Conservation (phyloP, 345 rosid species). For the Hirschfeldia incana region DNA sequence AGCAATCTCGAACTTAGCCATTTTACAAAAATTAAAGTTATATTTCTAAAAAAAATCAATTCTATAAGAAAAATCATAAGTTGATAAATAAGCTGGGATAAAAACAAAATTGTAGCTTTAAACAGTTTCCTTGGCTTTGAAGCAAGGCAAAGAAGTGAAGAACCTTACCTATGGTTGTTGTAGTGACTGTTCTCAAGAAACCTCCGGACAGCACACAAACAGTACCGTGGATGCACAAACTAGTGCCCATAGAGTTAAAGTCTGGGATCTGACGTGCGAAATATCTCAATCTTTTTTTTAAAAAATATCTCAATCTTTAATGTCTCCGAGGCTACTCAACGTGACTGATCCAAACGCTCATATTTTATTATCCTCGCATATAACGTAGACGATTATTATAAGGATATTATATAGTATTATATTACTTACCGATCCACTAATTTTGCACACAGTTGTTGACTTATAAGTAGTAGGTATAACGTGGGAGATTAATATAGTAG, state of each 20-base stretch:
- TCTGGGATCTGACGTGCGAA: not conserved
- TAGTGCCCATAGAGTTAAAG: not conserved
- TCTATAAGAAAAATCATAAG: not conserved
- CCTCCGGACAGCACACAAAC: too few relatives aligned
- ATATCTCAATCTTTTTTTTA: not conserved
- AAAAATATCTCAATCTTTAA: not conserved
- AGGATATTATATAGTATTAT: not conserved
- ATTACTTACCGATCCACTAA: not conserved
- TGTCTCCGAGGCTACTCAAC: too few relatives aligned
- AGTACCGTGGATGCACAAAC: not conserved
- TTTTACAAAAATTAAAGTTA: too few relatives aligned
- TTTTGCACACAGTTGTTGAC: not conserved
- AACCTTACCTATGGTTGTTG: not conserved
- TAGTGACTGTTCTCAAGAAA: not conserved
- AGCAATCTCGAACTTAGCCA: slow-evolving; percentile 2
- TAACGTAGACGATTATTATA: not conserved
- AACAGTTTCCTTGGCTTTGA: not conserved
- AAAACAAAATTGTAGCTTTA: not conserved
- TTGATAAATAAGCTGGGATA: not conserved
- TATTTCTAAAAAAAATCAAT: too few relatives aligned
- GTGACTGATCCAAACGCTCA: too few relatives aligned
- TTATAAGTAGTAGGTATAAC: not conserved
- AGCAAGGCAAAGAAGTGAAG: not conserved
- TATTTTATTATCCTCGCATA: not conserved
- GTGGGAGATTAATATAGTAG: not conserved